Evolutionary conservation across 768 basidiomycete genomes (phyloP), one percentile per base, ranked within the genome.

Genomic region (Fomitopsis pulvina): DNA sequence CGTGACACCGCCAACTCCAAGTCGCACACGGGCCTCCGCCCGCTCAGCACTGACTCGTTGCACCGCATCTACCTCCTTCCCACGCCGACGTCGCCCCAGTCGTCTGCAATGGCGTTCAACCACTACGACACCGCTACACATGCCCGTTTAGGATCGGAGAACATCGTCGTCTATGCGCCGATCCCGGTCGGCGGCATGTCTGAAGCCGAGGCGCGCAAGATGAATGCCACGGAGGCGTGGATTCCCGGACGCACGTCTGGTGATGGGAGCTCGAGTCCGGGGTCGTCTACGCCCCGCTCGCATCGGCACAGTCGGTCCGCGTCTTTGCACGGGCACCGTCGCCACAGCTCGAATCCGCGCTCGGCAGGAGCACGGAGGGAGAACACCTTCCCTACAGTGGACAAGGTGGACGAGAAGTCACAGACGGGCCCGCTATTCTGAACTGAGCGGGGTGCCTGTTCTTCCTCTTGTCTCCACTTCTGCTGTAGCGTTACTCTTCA

Each of bases 11-110:
- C 40, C 3, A 45, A 48, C 47, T 27, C 40, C 30, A 51, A 53
- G 46, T 52, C 77, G n/a, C 70, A 70, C 51, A 62, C 71, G 46
- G 52, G 58, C 40, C 52, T 57, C 53, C 56, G 47, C 44, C 37
- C 53, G 25, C 55, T 58, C 49, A 62, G 61, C 40, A 54, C 58
- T 9, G 49, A 66, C 29, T 63, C 70, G 4, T 59, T 79, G 34
- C 81, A 82, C 52, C 80, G 81, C 50, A 80, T 89, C 53, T 80
- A 77, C 60, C 74, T 89, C 21, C 73, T 87, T 1, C 83, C 79
- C 11, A 65, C 59, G 20, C 63, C 61, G 1, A 52, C 70, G 0
- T 54, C 62, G 16, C 53, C 63, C 11, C 42, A 63, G 11, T 27
- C 48, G 38, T 44, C 50, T 4, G 22, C 41, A 26, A 51, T 50